Evolutionary conservation across 441 rosid genomes (phyloP).

Genomic region (Adansonia gregorii): DNA sequence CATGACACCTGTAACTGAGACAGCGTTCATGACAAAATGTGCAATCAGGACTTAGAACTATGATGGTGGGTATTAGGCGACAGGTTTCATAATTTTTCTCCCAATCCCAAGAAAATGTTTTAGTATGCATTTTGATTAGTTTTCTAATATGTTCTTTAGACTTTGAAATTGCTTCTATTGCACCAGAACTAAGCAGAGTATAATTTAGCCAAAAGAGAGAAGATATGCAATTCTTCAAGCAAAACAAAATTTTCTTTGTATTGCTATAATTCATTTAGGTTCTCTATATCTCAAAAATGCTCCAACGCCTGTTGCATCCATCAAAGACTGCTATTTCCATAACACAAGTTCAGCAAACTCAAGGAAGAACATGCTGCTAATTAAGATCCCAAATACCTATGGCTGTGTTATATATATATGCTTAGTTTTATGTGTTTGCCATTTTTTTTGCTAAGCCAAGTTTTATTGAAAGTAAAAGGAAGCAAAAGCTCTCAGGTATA

Average conservation of each 20-base stretch:
- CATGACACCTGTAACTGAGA: no score
- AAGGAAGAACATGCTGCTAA: background rate
- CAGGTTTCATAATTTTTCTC: background rate
- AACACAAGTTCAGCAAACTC: background rate
- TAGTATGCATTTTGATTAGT: background rate
- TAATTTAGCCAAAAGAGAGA: background rate
- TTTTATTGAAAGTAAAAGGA: no score
- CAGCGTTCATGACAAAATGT: no score
- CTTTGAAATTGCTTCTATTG: background rate
- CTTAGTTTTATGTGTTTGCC: no score
- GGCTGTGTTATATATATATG: background rate
- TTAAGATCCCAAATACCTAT: background rate
- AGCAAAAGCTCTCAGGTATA: no score
- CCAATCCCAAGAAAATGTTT: background rate
- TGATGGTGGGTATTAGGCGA: background rate
- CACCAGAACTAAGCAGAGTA: no score
- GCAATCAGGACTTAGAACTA: no score
- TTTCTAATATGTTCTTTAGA: background rate
- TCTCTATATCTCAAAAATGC: constrained; percentile 7
- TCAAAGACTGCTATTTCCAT: background rate
- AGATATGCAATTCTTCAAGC: background rate
- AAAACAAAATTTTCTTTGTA: constrained; percentile 26
- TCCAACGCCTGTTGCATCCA: constrained; percentile 9
- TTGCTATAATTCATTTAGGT: constrained; percentile 21
- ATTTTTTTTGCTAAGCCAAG: no score